A percentile compares a stretch with the other conserved stretches of the same genome.
Conservation (phyloP, 257 asterid species). For the Nicotiana tomentosiformis region DNA sequence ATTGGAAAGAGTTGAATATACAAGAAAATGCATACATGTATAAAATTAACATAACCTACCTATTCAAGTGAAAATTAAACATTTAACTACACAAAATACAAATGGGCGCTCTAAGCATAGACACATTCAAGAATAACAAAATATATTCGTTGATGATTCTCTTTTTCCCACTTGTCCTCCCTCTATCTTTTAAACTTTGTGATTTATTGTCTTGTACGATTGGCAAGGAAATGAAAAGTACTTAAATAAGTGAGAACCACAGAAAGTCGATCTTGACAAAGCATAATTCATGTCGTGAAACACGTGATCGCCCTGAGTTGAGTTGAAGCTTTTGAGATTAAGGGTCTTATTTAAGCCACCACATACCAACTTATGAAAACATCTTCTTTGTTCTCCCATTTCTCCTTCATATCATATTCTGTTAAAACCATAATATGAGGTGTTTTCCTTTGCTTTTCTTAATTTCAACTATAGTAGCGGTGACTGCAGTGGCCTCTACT, state of each 20-base stretch:
- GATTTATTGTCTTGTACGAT: too few relatives aligned
- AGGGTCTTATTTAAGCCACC: neutral
- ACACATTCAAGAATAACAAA: too few relatives aligned
- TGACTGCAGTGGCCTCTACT: neutral
- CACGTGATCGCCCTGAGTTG: neutral
- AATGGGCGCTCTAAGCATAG: too few relatives aligned
- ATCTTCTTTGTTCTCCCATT: neutral
- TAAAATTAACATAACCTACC: too few relatives aligned
- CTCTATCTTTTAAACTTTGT: too few relatives aligned
- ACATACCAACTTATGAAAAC: neutral
- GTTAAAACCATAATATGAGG: neutral
- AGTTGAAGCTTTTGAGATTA: neutral
- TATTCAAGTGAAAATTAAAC: too few relatives aligned
- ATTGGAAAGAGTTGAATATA: too few relatives aligned
- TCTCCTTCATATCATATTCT: neutral
- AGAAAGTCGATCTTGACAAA: neutral
- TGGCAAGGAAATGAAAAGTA: too few relatives aligned
- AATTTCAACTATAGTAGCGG: neutral
- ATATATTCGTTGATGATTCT: too few relatives aligned
- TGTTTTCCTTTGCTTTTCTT: neutral
- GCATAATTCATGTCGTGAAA: neutral
- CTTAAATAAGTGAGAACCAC: neutral
- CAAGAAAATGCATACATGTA: too few relatives aligned
- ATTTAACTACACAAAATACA: too few relatives aligned
- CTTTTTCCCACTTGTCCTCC: too few relatives aligned